phyloP scores from a whole-genome alignment of 2,329 filamentous ascomycete genomes.

The Venturia carpophila region DNA sequence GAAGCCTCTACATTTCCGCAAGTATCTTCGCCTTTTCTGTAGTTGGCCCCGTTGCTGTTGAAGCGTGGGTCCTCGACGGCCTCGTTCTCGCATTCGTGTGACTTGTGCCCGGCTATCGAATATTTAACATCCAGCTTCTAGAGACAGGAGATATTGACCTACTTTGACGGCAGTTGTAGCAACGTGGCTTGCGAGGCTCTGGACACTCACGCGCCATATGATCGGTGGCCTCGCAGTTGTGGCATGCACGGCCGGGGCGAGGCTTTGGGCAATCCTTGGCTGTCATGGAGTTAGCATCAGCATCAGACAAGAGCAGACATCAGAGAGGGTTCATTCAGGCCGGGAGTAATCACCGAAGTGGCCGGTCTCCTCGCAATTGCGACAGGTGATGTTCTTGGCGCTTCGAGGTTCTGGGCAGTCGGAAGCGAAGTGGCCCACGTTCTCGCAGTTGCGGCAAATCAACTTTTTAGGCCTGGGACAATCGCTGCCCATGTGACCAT shows the following conservation, averaged over 20 bases:
- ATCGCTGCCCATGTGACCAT: constrained; percentile 40
- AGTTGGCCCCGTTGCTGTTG: constrained; percentile 20
- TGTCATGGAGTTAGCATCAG: constrained; percentile 22
- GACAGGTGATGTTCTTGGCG: constrained; percentile 40
- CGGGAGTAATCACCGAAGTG: constrained; percentile 21
- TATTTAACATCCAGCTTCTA: not conserved
- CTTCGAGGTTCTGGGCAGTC: constrained; percentile 51
- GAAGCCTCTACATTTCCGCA: constrained; percentile 21
- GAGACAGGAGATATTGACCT: constrained; percentile 42
- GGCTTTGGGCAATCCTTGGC: constrained; percentile 47
- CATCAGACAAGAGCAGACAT: too few relatives aligned
- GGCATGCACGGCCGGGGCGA: constrained; percentile 41
- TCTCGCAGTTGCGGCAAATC: constrained; percentile 62
- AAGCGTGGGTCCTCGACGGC: constrained; percentile 24
- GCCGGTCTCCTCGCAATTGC: constrained; percentile 38
- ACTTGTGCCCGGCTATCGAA: not conserved
- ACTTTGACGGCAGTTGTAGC: constrained; percentile 57
- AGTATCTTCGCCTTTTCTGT: not conserved
- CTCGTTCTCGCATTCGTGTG: not conserved
- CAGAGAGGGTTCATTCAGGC: too few relatives aligned
- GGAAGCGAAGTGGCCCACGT: constrained; percentile 30
- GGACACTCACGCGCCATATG: constrained; percentile 28
- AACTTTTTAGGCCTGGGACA: constrained; percentile 46
- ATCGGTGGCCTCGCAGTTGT: constrained; percentile 33
- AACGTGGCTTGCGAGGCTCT: constrained; percentile 37